These are phyloP conservation scores for Xylaria sp. DNA, from an alignment of 2,329 filamentous ascomycete species.

Conservation along the genomic window DNA sequence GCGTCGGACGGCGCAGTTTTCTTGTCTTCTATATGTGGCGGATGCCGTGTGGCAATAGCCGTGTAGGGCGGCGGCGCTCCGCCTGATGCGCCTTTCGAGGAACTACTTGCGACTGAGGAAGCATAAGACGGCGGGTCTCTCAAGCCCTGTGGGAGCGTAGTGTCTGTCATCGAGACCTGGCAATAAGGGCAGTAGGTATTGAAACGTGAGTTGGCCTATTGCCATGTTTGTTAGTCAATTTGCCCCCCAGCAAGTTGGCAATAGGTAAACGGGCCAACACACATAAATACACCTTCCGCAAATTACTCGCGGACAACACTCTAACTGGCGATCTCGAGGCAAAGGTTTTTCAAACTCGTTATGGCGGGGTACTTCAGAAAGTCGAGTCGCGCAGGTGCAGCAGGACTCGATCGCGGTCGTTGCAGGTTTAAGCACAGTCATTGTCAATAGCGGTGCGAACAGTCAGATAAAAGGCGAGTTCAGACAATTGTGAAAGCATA, in stretches of 20 bases:
- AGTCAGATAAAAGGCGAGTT: conserved; percentile 17
- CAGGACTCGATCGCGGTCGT: conserved; percentile 50
- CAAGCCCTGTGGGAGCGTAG: conserved; percentile 62
- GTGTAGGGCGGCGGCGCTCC: conserved; percentile 46
- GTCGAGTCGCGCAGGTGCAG: conserved; percentile 69
- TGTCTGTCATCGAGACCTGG: conserved; percentile 64
- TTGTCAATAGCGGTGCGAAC: conserved; percentile 5
- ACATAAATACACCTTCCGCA: conserved; percentile 72
- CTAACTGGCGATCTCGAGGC: conserved; percentile 61
- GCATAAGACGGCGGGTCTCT: conserved; percentile 70
- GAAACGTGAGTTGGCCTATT: conserved; percentile 67
- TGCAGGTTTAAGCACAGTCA: conserved; percentile 27
- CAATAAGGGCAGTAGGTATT: conserved; percentile 72
- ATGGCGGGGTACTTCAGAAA: conserved; percentile 56
- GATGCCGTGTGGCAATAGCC: conserved; percentile 28
- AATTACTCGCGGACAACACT: conserved; percentile 72
- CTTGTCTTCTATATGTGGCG: conserved; percentile 24
- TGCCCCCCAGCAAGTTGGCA: background rate
- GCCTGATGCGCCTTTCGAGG: conserved; percentile 25
- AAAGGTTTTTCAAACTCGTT: conserved; percentile 63
- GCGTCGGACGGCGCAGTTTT: conserved; percentile 34
- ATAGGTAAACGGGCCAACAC: conserved; percentile 31
- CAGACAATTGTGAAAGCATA: background rate
- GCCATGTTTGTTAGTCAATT: conserved; percentile 15
- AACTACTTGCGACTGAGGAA: conserved; percentile 39